Conservation (phyloP, 306 rosid genomes). For the Cucurbita pepo region DNA sequence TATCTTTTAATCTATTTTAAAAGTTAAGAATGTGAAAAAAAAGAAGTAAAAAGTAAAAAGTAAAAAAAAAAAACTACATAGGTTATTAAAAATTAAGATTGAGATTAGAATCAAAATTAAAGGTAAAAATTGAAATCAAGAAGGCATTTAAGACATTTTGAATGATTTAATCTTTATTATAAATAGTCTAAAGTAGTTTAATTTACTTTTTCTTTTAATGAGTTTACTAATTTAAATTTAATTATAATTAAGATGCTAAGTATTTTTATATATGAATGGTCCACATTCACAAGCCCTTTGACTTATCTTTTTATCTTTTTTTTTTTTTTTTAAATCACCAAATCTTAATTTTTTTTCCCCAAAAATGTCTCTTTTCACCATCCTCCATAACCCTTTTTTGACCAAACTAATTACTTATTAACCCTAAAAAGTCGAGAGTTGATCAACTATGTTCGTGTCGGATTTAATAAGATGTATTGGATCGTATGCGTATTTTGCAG, state of each 20-base stretch:
- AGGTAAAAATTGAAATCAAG: background rate
- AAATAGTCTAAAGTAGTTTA: background rate
- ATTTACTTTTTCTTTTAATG: background rate
- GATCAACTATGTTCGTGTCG: no score
- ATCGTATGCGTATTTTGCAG: background rate
- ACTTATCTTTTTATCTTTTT: conserved; percentile 43
- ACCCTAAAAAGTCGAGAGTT: background rate
- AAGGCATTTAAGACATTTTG: background rate
- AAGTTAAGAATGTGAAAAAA: background rate
- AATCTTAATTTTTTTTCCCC: conserved; percentile 47
- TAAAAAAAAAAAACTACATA: background rate
- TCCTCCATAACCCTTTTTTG: conserved; percentile 27
- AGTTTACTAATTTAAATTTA: background rate
- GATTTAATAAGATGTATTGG: no score
- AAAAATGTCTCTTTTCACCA: conserved; percentile 31
- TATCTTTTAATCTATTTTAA: background rate
- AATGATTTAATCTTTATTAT: background rate
- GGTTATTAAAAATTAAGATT: background rate
- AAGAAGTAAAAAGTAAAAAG: background rate
- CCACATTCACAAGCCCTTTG: conserved; percentile 33
- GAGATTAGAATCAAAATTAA: background rate
- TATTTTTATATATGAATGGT: conserved; percentile 11
- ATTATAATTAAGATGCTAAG: background rate
- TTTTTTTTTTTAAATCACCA: conserved; percentile 15
- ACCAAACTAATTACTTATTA: background rate